A percentile compares a stretch with the other conserved stretches of the same genome.
Evolutionary conservation across 768 basidiomycete species (phyloP).

Genomic region (Tremella yokohamensis): DNA sequence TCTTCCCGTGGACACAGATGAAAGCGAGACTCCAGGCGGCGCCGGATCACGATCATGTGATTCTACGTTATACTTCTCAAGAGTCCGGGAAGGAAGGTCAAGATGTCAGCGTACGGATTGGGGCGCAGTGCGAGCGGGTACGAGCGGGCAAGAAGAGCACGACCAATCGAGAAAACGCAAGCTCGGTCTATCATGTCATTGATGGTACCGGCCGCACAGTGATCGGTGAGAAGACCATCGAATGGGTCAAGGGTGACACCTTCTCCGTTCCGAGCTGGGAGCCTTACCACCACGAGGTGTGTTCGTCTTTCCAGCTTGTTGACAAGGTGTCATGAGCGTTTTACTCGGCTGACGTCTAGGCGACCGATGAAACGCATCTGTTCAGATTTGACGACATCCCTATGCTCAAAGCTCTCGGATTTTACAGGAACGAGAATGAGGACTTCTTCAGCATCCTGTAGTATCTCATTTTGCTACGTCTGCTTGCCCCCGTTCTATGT

Average conservation of each 20-base stretch:
- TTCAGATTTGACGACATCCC: slow-evolving; percentile 21
- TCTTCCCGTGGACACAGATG: slow-evolving; percentile 23
- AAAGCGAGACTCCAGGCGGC: slow-evolving; percentile 11
- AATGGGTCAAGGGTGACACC: slow-evolving; percentile 22
- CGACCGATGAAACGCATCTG: slow-evolving; percentile 5
- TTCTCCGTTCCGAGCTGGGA: slow-evolving; percentile 16
- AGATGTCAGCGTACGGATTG: slow-evolving; percentile 13
- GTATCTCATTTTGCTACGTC: no score
- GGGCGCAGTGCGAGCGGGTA: slow-evolving; percentile 21
- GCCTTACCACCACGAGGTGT: slow-evolving; percentile 19
- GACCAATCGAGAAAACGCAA: slow-evolving; percentile 9
- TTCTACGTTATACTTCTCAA: slow-evolving; percentile 14
- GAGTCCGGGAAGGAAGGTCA: slow-evolving; percentile 15
- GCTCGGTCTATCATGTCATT: slow-evolving; percentile 22
- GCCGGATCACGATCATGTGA: neutral
- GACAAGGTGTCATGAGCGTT: neutral
- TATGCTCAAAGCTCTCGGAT: slow-evolving; percentile 15
- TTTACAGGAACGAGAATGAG: slow-evolving; percentile 11
- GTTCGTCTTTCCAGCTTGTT: no score
- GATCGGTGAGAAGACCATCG: slow-evolving; percentile 15
- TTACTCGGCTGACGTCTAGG: neutral
- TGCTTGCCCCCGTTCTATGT: no score
- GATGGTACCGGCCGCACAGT: slow-evolving; percentile 12
- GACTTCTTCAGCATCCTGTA: slow-evolving; percentile 8
- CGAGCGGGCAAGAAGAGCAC: slow-evolving; percentile 1